Base-by-base conservation (phyloP, 108 stramenopile genomes). In the Seminavis robusta region DNA sequence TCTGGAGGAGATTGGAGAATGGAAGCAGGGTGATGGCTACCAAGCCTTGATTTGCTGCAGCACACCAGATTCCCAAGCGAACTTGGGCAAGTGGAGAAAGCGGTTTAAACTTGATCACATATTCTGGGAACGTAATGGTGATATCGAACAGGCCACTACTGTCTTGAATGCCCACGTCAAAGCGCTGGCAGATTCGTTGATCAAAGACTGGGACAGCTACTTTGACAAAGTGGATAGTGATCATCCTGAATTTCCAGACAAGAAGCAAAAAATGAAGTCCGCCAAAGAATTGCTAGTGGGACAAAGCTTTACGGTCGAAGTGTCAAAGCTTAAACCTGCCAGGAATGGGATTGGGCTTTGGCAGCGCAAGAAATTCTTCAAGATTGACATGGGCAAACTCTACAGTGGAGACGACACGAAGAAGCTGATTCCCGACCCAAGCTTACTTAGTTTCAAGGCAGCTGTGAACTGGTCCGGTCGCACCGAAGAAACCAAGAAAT, bases 51-150 rank as follows among this genome's bases (percentile, higher is more conserved):
- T 11, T 8, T 8, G 36, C 36, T 36, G 36, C 36, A 36, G 36
- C 36, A 36, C 36, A 36, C 11, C 36, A 36, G 36, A 36, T 36
- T 36, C 36, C 36, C 36, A 36, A 36, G 36, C 36, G 36, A 36
- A 36, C 36, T 36, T 36, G 36, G 36, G 36, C 36, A 36, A 36
- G 36, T 36, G 36, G 36, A 36, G 36, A 36, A 36, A 36, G 36
- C 36, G 11, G 36, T 36, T 36, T 36, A 36, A 36, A 36, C 36
- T 36, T 36, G 36, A 36, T 36, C 36, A 36, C 11, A 8, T 36
- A 36, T 36, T 36, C 36, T 36, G 36, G 36, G 36, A 36, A 36
- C 36, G 36, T 36, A 36, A 8, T 36, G 36, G 36, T 36, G 36
- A 36, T 36, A 36, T 36, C 36, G 36, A 36, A 36, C 36, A 36